Percentiles rank a stretch among this genome's conserved stretches.
phyloP scores from a whole-genome alignment of 2,329 filamentous ascomycete species.

The Metarhizium rileyi region DNA sequence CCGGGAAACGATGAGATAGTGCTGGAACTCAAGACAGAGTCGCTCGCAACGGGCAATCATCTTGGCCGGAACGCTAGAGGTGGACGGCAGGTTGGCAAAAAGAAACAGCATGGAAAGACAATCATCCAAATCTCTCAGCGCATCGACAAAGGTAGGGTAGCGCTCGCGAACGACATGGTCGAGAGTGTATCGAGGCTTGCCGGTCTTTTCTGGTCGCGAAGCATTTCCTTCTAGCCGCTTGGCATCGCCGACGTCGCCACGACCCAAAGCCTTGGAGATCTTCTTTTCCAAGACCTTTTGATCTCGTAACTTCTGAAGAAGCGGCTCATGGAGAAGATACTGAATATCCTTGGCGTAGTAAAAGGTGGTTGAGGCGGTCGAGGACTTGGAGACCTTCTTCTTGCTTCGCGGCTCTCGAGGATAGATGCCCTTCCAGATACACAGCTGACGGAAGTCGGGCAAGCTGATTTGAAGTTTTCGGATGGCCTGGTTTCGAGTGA shows the following conservation, averaged over 20 bases:
- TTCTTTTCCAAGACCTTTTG: conserved; percentile 97
- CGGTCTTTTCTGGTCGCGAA: conserved; percentile 77
- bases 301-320: conserved; percentile 89
- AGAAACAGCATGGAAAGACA: conserved; percentile 94
- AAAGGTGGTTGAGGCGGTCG: conserved; percentile 86
- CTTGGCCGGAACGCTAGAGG: conserved; percentile 80
- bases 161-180: conserved; percentile 97
- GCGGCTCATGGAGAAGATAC: conserved; percentile 92
- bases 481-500: conserved; percentile 92
- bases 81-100: conserved; percentile 92
- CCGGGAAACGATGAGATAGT: conserved; percentile 89
- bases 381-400: conserved; percentile 91
- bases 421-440: conserved; percentile 99
- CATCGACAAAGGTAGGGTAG: conserved; percentile 94
- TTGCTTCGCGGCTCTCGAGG: conserved; percentile 92
- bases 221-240: conserved; percentile 81
- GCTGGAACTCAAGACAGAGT: conserved; percentile 89
- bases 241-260: conserved; percentile 84
- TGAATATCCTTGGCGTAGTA: conserved; percentile 92
- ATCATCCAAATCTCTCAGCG: conserved; percentile 89
- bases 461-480: conserved; percentile 96
- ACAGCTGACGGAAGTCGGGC: conserved; percentile 93
- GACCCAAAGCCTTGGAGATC: conserved; percentile 83
- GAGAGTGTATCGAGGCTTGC: conserved; percentile 80
- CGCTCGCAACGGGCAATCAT: conserved; percentile 93